Base-by-base conservation (phyloP, 352 stramenopile species). In the Blastocystis sp. region DNA sequence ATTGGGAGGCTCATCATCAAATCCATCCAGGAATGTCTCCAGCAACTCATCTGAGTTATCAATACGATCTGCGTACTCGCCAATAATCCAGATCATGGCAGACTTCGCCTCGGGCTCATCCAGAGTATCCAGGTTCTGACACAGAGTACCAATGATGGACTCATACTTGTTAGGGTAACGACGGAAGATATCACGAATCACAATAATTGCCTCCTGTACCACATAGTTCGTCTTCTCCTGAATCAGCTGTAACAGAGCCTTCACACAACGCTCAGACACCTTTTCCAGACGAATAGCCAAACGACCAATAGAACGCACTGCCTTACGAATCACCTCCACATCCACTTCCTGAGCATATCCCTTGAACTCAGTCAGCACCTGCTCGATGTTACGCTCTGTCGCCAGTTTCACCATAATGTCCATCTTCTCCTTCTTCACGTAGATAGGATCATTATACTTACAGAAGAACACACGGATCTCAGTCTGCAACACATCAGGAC, bases 101-200 rank as follows among this genome's bases (percentile, higher is more conserved):
- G 97, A 97, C 93, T 99, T 99, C 13, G 97, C 97, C 90, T 99
- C 95, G 0, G 97, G 97, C 90, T 99, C 97, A 91, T 99, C 97
- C 30, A 99, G 91, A 11, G 96, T 98, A 91, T 99, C 97, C n/a
- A 99, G 92, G 91, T 98, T 99, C 90, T 99, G 96, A 91, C 97
- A 99, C 19, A 99, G 92, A 9, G 96, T 98, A 30, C 95, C 96
- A 91, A 99, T 99, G 91, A 99, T 98, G 84, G 92, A 96, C 92
- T 99, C 97, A 91, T 99, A 99, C 88, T 97, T 94, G 93, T 99
- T 99, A 84, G 96, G 96, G 92, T 99, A 99, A 90, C 97, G 97
- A 68, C 97, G 95, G 94, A 99, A 99, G 89, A 99, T 98, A 90
- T 99, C 96, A 91, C 98, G 99, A 91, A 99, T 99, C 37, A 99